These are phyloP conservation scores for Blastobotrys elegans DNA, from an alignment of 1,139 yeast genomes.

Conservation along the genomic window DNA sequence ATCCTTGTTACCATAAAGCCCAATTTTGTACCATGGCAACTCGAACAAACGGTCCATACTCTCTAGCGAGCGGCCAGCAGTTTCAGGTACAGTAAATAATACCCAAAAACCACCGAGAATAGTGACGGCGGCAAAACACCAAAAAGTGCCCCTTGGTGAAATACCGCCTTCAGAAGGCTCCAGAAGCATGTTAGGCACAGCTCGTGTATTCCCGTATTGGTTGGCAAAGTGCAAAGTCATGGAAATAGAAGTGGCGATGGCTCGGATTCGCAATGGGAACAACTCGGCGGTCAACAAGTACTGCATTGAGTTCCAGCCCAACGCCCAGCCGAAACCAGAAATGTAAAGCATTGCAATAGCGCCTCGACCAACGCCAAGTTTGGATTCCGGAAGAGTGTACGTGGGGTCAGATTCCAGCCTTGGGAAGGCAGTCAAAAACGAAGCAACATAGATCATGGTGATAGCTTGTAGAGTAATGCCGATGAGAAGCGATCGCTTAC, in stretches of 20 bases:
- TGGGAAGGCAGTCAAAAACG: background rate
- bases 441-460: slow-evolving; percentile 27
- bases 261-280: slow-evolving; percentile 51
- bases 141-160: background rate
- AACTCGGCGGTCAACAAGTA: slow-evolving; percentile 55
- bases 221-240: slow-evolving; percentile 47
- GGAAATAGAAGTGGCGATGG: slow-evolving; percentile 45
- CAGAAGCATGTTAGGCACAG: slow-evolving; percentile 49
- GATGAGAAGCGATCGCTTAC: slow-evolving; percentile 43
- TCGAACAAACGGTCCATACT: no score
- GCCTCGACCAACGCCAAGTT: no score
- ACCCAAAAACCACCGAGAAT: slow-evolving; percentile 2
- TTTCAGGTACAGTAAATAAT: no score
- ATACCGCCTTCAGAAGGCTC: slow-evolving; percentile 9
- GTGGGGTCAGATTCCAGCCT: background rate
- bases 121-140: background rate
- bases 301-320: slow-evolving; percentile 58
- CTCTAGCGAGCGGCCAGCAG: no score
- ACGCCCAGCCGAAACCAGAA: slow-evolving; percentile 56
- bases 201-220: slow-evolving; percentile 58
- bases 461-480: slow-evolving; percentile 39
- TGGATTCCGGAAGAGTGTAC: background rate
- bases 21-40: no score
- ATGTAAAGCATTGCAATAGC: slow-evolving; percentile 52
- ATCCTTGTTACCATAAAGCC: background rate